phyloP scores from a whole-genome alignment of 2,329 filamentous ascomycete species.

The Berkeleyomyces rouxiae region DNA sequence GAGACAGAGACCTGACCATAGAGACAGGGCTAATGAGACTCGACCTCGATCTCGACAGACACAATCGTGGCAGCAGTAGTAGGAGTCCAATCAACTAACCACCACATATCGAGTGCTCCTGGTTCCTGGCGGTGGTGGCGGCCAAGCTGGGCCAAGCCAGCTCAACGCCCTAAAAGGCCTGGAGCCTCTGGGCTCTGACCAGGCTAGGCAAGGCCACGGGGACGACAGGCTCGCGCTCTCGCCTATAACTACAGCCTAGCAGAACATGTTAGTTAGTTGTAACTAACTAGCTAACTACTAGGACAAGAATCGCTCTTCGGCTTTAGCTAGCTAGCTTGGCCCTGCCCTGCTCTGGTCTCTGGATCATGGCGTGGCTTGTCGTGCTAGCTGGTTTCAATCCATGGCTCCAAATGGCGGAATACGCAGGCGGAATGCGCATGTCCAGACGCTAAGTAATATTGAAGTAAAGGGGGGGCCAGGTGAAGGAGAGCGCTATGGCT shows the following conservation, averaged over 20 bases:
- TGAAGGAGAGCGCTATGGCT: background rate
- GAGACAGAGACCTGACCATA: too few relatives aligned
- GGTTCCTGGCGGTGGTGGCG: background rate
- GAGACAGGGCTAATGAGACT: too few relatives aligned
- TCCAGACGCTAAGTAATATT: background rate
- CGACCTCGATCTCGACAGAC: too few relatives aligned
- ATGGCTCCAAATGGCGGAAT: background rate
- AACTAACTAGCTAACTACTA: background rate
- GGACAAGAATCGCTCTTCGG: background rate
- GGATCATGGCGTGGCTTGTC: background rate
- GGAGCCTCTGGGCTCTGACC: background rate
- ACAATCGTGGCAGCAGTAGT: background rate
- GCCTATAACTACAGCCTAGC: background rate
- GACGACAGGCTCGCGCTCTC: background rate
- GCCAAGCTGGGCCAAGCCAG: background rate
- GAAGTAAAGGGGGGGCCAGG: background rate
- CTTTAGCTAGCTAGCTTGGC: background rate
- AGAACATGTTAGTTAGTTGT: background rate
- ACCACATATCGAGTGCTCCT: background rate
- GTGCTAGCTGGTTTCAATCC: background rate
- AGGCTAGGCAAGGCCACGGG: background rate
- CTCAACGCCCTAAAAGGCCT: background rate
- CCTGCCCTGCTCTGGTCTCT: too few relatives aligned
- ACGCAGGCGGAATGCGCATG: background rate
- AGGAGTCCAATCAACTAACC: background rate